Conservation (phyloP, 805 yeast species). For the Starmerella bombicola region DNA sequence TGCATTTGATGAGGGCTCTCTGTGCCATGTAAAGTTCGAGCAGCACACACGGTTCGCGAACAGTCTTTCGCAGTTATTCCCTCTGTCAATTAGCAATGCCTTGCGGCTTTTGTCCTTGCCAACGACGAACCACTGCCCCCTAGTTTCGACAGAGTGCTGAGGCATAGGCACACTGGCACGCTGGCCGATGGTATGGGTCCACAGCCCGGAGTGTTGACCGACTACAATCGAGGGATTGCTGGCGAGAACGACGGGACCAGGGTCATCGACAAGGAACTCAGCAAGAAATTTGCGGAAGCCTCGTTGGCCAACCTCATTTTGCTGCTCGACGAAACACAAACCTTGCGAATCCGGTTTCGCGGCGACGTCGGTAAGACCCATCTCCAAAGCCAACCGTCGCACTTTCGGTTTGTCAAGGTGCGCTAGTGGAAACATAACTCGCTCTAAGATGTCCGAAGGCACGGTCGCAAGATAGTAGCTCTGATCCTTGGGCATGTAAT, state of each 20-base stretch:
- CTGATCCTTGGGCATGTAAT: conserved; percentile 63
- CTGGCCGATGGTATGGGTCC: conserved; percentile 96
- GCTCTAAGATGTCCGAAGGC: conserved; percentile 33
- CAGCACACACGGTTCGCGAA: conserved; percentile 37
- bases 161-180: conserved; percentile 71
- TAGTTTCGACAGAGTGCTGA: conserved; percentile 62
- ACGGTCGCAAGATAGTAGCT: conserved; percentile 78
- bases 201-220: conserved; percentile 75
- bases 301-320: conserved; percentile 31
- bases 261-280: conserved; percentile 58
- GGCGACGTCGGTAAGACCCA: conserved; percentile 44
- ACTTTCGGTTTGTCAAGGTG: conserved; percentile 63
- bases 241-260: conserved; percentile 69
- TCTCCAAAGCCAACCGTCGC: conserved; percentile 48
- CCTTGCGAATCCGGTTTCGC: conserved; percentile 91
- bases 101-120: conserved; percentile 53
- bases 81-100: conserved; percentile 67
- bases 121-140: conserved; percentile 79
- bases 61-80: conserved; percentile 46
- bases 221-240: conserved; percentile 48
- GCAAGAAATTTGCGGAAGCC: conserved; percentile 55
- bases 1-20: conserved; percentile 15
- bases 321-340: conserved; percentile 70
- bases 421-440: conserved; percentile 69
- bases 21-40: conserved; percentile 42